phyloP scores from a whole-genome alignment of 352 stramenopile species.

The Phytophthora lateralis region DNA sequence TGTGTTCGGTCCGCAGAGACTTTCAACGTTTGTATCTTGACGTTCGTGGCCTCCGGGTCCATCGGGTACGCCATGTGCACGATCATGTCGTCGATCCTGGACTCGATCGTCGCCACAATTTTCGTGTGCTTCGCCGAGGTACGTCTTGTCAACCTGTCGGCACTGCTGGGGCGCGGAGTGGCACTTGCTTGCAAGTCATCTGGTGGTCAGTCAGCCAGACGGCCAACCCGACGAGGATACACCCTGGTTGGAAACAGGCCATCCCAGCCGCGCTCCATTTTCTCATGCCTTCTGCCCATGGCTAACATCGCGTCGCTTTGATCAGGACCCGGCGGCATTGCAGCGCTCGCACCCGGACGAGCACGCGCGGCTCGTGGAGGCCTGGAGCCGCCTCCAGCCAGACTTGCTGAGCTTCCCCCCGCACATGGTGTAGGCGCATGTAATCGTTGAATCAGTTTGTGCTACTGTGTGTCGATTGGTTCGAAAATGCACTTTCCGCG shows the following conservation, averaged over 20 bases:
- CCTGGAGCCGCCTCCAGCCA: conserved; percentile 74
- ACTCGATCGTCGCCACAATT: conserved; percentile 86
- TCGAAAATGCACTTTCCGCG: conserved; percentile 10
- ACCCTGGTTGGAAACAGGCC: conserved; percentile 39
- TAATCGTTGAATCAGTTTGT: conserved; percentile 2
- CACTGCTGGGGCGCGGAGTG: conserved; percentile 16
- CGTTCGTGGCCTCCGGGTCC: conserved; percentile 71
- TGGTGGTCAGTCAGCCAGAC: conserved; percentile 26
- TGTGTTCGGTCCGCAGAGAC: conserved; percentile 53
- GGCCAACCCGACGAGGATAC: conserved; percentile 39
- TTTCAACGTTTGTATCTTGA: conserved; percentile 83
- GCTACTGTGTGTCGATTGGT: conserved; percentile 20
- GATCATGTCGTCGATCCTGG: conserved; percentile 83
- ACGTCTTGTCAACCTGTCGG: conserved; percentile 32
- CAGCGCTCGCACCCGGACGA: conserved; percentile 76
- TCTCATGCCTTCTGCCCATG: conserved; percentile 23
- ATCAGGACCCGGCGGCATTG: conserved; percentile 69
- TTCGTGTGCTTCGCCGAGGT: conserved; percentile 91
- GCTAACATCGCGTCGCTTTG: conserved; percentile 13
- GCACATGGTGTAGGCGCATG: conserved; percentile 34
- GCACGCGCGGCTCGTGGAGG: conserved; percentile 69
- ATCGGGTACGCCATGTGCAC: conserved; percentile 88
- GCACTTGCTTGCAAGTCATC: conserved; percentile 3
- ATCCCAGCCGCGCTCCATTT: conserved; percentile 20
- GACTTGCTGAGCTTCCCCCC: conserved; percentile 60